Evolutionary conservation across 768 basidiomycete species (phyloP), one percentile per base, ranked within the genome.

Genomic region (Austroboletus festivus): DNA sequence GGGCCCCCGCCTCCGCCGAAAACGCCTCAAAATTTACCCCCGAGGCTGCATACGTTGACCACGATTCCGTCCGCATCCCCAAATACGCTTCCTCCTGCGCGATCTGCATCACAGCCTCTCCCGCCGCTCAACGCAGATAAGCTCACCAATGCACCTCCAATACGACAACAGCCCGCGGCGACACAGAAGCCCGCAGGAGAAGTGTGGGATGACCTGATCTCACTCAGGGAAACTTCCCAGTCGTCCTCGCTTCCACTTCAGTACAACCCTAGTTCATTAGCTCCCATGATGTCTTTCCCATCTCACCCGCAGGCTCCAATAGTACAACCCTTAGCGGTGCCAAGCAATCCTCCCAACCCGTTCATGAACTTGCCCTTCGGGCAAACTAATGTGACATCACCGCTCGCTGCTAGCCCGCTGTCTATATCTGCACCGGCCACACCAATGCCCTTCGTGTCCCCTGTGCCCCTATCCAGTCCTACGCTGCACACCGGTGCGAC

Each of bases 141-240:
- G 28, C 51, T 50, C 18, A 33, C 45, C 26, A 19, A 43, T 21
- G 47, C n/a, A 20, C 39, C 34, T n/a, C 48, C 53, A 8, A 26
- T 41, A 15, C 50, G 20, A 42, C 52, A 33, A 41, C 26, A 55
- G 13, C n/a, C n/a, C 4, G 19, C 15, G 20, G 28, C 31, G 15
- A 46, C 44, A 23, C 53, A 48, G 43, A 55, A 59, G 26, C 56
- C 58, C 20, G 20, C 47, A n/a, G 57, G 64, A n/a, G 70, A 70
- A 42, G 74, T 81, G n/a, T 83, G 82, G 82, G 71, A 75, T 30
- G 82, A 85, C 58, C 67, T 85, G 13, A 60, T 78, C 50, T 74
- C 75, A 37, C 66, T 79, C 23, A 78, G 77, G 50, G 59, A 47
- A 15, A 67, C 73, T n/a, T 48, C 67, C 13, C 56, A 61, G 26